Percentiles rank a stretch among this genome's conserved stretches.
Conservation (phyloP, 352 stramenopile genomes). For the Halophytophthora batemanensis region DNA sequence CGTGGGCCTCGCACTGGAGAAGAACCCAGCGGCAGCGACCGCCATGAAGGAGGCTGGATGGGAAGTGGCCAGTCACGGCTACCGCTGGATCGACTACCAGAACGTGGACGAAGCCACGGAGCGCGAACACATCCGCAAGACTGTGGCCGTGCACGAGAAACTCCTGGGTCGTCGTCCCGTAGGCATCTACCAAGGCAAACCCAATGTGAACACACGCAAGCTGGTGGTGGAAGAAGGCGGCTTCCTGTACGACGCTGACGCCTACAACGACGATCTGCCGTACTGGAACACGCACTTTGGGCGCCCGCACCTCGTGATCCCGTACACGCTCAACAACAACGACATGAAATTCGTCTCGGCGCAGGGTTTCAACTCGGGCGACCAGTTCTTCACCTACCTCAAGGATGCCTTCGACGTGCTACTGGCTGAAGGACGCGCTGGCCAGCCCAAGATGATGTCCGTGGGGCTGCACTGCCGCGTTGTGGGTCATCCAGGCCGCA, state of each 20-base stretch:
- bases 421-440: slow-evolving; percentile 85
- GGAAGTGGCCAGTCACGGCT: slow-evolving; percentile 94
- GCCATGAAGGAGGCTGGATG: slow-evolving; percentile 92
- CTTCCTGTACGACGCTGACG: slow-evolving; percentile 96
- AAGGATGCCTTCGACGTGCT: slow-evolving; percentile 89
- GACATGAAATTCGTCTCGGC: slow-evolving; percentile 95
- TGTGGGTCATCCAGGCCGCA: slow-evolving; percentile 87
- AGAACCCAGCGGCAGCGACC: slow-evolving; percentile 85
- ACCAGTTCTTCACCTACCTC: slow-evolving; percentile 93
- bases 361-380: slow-evolving; percentile 90
- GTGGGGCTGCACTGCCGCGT: slow-evolving; percentile 93
- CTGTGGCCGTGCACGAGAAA: slow-evolving; percentile 90
- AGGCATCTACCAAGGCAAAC: slow-evolving; percentile 96
- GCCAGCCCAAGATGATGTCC: slow-evolving; percentile 94
- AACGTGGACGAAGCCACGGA: slow-evolving; percentile 90
- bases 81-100: slow-evolving; percentile 96
- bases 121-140: slow-evolving; percentile 90
- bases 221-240: slow-evolving; percentile 91
- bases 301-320: slow-evolving; percentile 92
- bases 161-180: slow-evolving; percentile 88
- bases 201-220: slow-evolving; percentile 89
- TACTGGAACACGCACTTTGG: slow-evolving; percentile 92
- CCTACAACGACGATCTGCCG: slow-evolving; percentile 95
- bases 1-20: slow-evolving; percentile 93
- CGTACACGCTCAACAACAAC: slow-evolving; percentile 95